Base-by-base conservation (phyloP, 2,329 filamentous ascomycete species). In the Phaeoacremonium minimum region DNA sequence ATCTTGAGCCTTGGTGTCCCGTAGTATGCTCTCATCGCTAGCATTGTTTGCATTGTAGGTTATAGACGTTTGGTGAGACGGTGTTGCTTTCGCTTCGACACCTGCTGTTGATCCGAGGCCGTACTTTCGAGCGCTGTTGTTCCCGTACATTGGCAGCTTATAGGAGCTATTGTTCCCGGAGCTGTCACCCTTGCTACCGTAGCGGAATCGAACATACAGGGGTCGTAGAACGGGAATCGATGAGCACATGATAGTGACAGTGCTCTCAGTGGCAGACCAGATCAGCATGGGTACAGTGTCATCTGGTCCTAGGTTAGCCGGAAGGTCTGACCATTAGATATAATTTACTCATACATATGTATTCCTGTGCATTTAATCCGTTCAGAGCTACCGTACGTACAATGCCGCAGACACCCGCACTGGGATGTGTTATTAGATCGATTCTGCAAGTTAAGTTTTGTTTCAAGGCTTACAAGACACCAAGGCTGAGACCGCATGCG, bases 401-500 rank as follows among this genome's bases (percentile, higher is more conserved):
- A 22, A 54, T 52, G 15, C 51, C 51, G 17, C 50, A 53, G 3
- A 58, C 46, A 0, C 52, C 53, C 7, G 55, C 52, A 2, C 47
- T 43, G 37, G 37, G 3, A 33, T 32, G 4, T 46, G 46, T 26
- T 9, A n/a, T 26, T 26, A 26, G 22, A 9, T 26, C 22, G 22
- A n/a, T 26, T 26, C 22, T 26, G 22, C 9, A 26, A n/a, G 22
- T 26, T 26, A n/a, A 26, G 22, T 9, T 26, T 26, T n/a, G 22
- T 26, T n/a, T 3, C 7, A 7, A 6, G 7, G 45, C 53, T 46
- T 46, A 58, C 61, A 66, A 56, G 7, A 66, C 40, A 11, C 64
- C 64, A 3, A 67, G 46, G 30, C 63, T 66, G 2, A 67, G 47
- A 40, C 61, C 62, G 8, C 45, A 43, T 0, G 60, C 52, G 12